Conservation (phyloP, 441 rosid genomes). For the Hura crepitans region DNA sequence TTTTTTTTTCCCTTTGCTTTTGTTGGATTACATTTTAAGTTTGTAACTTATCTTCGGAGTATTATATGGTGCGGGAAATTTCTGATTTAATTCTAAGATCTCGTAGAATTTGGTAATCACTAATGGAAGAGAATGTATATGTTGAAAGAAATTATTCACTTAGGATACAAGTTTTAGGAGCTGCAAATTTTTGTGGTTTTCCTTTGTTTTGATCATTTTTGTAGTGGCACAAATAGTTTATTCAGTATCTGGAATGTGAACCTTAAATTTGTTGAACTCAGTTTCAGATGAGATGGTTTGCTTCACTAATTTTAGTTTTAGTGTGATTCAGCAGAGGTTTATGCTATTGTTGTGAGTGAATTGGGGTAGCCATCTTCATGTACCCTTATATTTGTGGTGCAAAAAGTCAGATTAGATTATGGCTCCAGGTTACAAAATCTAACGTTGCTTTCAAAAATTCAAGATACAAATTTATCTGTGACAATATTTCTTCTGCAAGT, state of each 20-base stretch:
- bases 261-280: conserved; percentile 4
- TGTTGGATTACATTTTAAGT: background rate
- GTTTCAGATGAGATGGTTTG: background rate
- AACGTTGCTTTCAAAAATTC: background rate
- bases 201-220: background rate
- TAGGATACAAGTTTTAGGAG: background rate
- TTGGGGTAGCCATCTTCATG: background rate
- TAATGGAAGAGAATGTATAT: background rate
- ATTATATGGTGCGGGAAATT: background rate
- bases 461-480: background rate
- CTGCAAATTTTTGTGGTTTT: background rate
- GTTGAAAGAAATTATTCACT: background rate
- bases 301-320: background rate
- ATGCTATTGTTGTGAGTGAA: background rate
- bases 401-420: conserved; percentile 3
- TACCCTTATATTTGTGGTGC: background rate
- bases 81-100: background rate
- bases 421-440: background rate
- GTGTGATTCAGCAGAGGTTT: background rate
- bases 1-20: background rate
- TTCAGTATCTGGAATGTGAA: conserved; percentile 1
- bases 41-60: conserved; percentile 5
- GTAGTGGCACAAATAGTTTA: background rate
- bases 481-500: background rate
- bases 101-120: background rate